A percentile compares a stretch with the other conserved stretches of the same genome.
phyloP scores from a whole-genome alignment of 2,329 filamentous ascomycete species.

The Davidsoniella virescens region DNA sequence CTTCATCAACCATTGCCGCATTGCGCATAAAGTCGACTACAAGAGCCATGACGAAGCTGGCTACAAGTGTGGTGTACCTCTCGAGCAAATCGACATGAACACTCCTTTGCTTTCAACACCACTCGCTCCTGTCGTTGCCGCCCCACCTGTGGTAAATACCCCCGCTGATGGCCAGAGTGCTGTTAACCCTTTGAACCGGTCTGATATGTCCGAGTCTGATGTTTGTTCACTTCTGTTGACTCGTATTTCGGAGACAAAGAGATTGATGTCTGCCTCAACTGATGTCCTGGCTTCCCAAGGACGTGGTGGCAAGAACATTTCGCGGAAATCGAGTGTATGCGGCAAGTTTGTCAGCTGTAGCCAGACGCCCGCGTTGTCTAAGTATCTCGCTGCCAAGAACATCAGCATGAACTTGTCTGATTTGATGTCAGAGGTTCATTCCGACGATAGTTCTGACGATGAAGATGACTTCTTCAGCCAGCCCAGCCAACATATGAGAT shows the following conservation, averaged over 20 bases:
- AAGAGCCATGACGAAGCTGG: slow-evolving; percentile 94
- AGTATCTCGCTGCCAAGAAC: slow-evolving; percentile 12
- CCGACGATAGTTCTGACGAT: slow-evolving; percentile 5
- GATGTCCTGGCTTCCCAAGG: not conserved
- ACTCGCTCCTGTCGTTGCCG: not conserved
- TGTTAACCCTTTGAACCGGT: slow-evolving; percentile 7
- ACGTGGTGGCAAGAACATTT: slow-evolving; percentile 4
- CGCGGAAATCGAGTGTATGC: slow-evolving; percentile 2
- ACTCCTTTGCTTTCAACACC: not conserved
- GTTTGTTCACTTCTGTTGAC: slow-evolving; percentile 12
- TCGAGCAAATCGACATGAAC: slow-evolving; percentile 32
- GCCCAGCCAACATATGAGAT: not conserved
- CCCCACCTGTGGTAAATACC: not conserved
- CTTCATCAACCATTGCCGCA: slow-evolving; percentile 98
- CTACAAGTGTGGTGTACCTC: slow-evolving; percentile 66
- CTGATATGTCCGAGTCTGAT: slow-evolving; percentile 10
- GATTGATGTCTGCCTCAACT: slow-evolving; percentile 8
- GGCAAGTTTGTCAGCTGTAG: slow-evolving; percentile 12
- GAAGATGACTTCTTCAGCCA: slow-evolving; percentile 6
- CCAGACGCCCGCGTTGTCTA: slow-evolving; percentile 10
- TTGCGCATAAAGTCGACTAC: slow-evolving; percentile 83
- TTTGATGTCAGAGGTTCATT: slow-evolving; percentile 6
- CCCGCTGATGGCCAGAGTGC: not conserved
- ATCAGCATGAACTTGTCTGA: slow-evolving; percentile 9
- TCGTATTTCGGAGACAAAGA: slow-evolving; percentile 12